Base-by-base conservation (phyloP, 768 basidiomycete species). In the Auricularia cornea region DNA sequence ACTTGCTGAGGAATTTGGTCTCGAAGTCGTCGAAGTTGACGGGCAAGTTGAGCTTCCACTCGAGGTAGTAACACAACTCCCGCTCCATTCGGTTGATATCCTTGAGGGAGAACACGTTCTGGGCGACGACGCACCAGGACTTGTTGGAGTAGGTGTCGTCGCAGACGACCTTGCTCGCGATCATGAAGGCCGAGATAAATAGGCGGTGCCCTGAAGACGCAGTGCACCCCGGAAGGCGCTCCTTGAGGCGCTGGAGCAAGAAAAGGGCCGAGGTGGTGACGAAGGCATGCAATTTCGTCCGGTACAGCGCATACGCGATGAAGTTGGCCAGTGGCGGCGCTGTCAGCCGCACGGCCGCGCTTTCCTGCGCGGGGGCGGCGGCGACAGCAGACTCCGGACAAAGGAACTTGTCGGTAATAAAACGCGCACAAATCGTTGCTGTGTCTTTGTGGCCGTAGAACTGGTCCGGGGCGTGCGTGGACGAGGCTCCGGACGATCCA, bases 31-130 rank as follows among this genome's bases (percentile, higher is more conserved):
- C 23, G 44, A 48, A 18, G 2, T 48, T 18, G 10, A 18, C 2
- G 16, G 44, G 44, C 1, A 57, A 57, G 30, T 57, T 57, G 66
- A 79, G 66, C 61, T 74, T 71, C 94, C 94, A 98, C 72, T 96
- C 94, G 52, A 99, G 78, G 70, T 98, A 98, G 18, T 84, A 81
- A 66, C 87, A 93, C 88, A 97, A 94, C 75, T 95, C 93, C 28
- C 92, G 79, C 78, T 95, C 94, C 93, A 95, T 94, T 80, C 95
- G 93, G 74, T 97, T 97, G 70, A 97, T 88, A 80, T 95, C 94
- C 56, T 89, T 82, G 6, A 95, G 77, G 1, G 81, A 77, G 69
- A 94, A 95, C 84, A 93, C 88, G 31, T 85, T 87, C 73, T 94
- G 91, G 0, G 90, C 92, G 44, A 95, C 93, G 54, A 94, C 89